A percentile compares a stretch with the other conserved stretches of the same genome.
phyloP scores from a whole-genome alignment of 768 basidiomycete genomes.

The Crepidotus variabilis region DNA sequence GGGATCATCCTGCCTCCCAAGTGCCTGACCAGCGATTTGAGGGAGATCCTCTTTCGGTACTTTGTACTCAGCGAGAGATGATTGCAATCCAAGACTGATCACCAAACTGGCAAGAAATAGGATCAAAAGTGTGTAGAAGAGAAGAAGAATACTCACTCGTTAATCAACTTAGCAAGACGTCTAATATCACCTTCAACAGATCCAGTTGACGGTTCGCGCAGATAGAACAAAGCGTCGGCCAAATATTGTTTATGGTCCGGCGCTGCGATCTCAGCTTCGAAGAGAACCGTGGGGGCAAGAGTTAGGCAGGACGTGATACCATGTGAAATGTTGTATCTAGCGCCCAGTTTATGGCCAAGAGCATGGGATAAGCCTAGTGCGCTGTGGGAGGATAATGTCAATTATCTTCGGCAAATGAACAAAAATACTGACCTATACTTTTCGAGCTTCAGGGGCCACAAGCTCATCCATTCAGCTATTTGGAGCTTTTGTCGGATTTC shows the following conservation, averaged over 20 bases:
- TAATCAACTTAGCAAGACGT: slow-evolving; percentile 49
- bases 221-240: slow-evolving; percentile 52
- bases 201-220: slow-evolving; percentile 58
- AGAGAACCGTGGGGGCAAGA: slow-evolving; percentile 55
- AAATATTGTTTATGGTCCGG: slow-evolving; percentile 62
- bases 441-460: slow-evolving; percentile 63
- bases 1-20: slow-evolving; percentile 40
- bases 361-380: slow-evolving; percentile 73
- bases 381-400: slow-evolving; percentile 26
- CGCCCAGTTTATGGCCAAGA: slow-evolving; percentile 72
- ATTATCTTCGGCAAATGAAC: not conserved
- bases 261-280: slow-evolving; percentile 56
- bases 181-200: slow-evolving; percentile 60
- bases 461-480: slow-evolving; percentile 77
- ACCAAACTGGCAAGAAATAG: slow-evolving; percentile 47
- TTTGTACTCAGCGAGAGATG: slow-evolving; percentile 55
- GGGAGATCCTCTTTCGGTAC: slow-evolving; percentile 56
- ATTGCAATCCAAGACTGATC: slow-evolving; percentile 50
- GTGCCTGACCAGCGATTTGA: slow-evolving; percentile 46
- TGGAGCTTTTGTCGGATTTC: slow-evolving; percentile 66
- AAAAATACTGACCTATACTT: slow-evolving; percentile 43
- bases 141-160: slow-evolving; percentile 36
- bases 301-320: slow-evolving; percentile 85
- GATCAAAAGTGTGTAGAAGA: not conserved
- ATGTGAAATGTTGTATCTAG: slow-evolving; percentile 72